phyloP scores from a whole-genome alignment of 2,329 filamentous ascomycete species.

The Cordyceps farinosa region DNA sequence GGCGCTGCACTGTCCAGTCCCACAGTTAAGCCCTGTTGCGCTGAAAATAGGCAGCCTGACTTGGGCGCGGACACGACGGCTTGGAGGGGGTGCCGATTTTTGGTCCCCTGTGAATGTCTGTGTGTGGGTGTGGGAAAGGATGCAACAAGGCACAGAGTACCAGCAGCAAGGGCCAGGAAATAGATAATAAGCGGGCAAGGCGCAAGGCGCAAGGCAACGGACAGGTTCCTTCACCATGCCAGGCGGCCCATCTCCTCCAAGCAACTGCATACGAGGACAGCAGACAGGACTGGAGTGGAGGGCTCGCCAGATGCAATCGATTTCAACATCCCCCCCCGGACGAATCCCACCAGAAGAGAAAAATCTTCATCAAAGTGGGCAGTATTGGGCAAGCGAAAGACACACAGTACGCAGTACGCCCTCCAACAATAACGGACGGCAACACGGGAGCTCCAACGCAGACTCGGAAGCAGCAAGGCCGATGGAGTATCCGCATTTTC shows the following conservation, averaged over 20 bases:
- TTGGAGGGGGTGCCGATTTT: slow-evolving; percentile 1
- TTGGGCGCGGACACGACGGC: slow-evolving; percentile 6
- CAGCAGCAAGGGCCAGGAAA: background rate
- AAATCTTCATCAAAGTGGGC: background rate
- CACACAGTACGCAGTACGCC: background rate
- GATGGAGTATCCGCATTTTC: slow-evolving; percentile 14
- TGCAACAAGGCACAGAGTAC: background rate
- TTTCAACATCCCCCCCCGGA: background rate
- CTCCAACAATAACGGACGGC: background rate
- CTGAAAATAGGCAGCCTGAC: slow-evolving; percentile 15
- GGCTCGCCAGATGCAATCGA: background rate
- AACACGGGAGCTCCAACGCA: background rate
- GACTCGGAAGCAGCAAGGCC: slow-evolving; percentile 1
- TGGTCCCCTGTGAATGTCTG: background rate
- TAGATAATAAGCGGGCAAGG: background rate
- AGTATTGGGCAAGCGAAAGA: background rate
- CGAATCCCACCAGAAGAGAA: background rate
- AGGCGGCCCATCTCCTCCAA: background rate
- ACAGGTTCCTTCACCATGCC: background rate
- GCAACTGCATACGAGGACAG: background rate
- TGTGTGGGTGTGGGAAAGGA: background rate
- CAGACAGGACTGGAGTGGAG: background rate
- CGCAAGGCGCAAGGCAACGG: background rate
- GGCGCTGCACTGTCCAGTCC: slow-evolving; percentile 11
- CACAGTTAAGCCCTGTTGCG: slow-evolving; percentile 17